Percentiles rank a stretch among this genome's conserved stretches.
Evolutionary conservation across 2,329 filamentous ascomycete species (phyloP).

Genomic region (Arthrobotrys iridis): DNA sequence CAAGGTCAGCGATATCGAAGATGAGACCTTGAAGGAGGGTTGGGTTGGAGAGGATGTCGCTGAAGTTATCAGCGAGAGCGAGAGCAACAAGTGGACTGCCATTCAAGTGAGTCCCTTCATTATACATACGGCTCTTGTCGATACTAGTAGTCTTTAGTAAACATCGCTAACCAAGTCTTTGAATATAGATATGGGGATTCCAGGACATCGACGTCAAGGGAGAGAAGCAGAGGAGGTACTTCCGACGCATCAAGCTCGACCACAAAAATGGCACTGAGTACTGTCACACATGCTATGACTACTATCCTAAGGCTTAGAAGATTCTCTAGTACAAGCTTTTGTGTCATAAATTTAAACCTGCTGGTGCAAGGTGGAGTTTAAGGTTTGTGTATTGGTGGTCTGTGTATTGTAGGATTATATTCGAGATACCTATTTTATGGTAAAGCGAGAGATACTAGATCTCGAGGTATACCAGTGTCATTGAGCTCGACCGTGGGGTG

Average conservation of each 20-base stretch:
- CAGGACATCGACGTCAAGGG: slow-evolving; percentile 61
- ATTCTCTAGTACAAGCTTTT: neutral
- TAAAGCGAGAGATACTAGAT: neutral
- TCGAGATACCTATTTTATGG: neutral
- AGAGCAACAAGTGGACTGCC: slow-evolving; percentile 67
- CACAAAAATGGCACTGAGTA: slow-evolving; percentile 59
- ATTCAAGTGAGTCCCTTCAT: slow-evolving; percentile 64
- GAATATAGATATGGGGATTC: slow-evolving; percentile 64
- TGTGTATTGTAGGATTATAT: slow-evolving; percentile 9
- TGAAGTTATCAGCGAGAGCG: slow-evolving; percentile 66
- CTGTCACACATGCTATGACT: slow-evolving; percentile 44
- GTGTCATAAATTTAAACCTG: too few relatives aligned
- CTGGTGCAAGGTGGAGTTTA: neutral
- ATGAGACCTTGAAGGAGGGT: slow-evolving; percentile 68
- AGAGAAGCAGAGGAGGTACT: slow-evolving; percentile 60
- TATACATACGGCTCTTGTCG: neutral
- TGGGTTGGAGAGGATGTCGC: slow-evolving; percentile 70
- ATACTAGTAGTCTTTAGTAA: neutral
- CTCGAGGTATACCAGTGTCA: neutral
- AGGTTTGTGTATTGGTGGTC: neutral
- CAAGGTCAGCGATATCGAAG: slow-evolving; percentile 63
- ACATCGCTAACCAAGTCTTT: slow-evolving; percentile 17
- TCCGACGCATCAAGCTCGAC: slow-evolving; percentile 62
- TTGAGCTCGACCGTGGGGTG: too few relatives aligned
- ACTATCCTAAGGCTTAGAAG: slow-evolving; percentile 3